Evolutionary conservation across 352 stramenopile genomes (phyloP), one percentile per base, ranked within the genome.

Genomic region (Globisporangium carolinianum): DNA sequence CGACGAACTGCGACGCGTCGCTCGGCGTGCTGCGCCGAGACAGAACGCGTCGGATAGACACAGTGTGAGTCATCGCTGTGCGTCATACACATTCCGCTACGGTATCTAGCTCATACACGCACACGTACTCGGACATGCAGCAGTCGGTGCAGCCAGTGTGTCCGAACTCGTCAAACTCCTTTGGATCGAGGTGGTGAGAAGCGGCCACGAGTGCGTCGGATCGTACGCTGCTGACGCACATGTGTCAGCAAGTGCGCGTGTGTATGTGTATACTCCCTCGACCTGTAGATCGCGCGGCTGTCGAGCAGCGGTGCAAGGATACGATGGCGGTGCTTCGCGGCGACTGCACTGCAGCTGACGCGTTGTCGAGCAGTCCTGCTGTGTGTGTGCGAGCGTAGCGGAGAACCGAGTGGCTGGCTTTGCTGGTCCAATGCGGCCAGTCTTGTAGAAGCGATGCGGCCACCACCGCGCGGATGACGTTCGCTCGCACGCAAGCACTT

Each of bases 51-150:
- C 6, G 5, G n/a, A 53, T 32, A 42, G 14, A 49, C n/a, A 4
- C n/a, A 52, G 9, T 52, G 3, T 5, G 10, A 37, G 1, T 14
- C n/a, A 57, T 8, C 18, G 50, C 36, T 5, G 51, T 39, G 42
- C 54, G 24, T 60, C 32, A 11, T n/a, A n/a, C 24, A 24, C 24
- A 24, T 2, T 3, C 24, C 24, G 24, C 24, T 24, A 24, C 32
- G 38, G 6, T 11, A 15, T 14, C 41, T 52, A 10, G 24, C 32
- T 24, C 3, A 18, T 24, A 47, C 24, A 47, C n/a, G 15, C 11
- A 47, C 9, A 58, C 62, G 42, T 57, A 68, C 62, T 59, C 48
- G 36, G 62, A 68, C 43, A 68, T 43, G 47, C 47, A 24, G 24
- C 24, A 52, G 39, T 61, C 48, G 9, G 62, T 65, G 47, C 43